Base-by-base conservation (phyloP, 805 yeast species). In the Blastobotrys chiropterorum region DNA sequence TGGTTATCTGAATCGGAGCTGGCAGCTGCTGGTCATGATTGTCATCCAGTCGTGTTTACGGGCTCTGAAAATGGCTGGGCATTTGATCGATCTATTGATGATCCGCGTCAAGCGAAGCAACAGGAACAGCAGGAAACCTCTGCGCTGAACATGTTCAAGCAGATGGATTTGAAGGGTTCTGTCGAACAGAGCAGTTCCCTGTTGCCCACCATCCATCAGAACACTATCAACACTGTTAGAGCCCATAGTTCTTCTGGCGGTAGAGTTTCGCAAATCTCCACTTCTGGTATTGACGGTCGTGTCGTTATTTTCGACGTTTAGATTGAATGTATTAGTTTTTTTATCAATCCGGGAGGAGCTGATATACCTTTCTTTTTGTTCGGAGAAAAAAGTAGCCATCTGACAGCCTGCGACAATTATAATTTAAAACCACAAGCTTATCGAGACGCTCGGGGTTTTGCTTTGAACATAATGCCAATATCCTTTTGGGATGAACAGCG, bases 91-190 rank as follows among this genome's bases (percentile, higher is more conserved):
- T 78, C 81, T 41, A 74, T 83, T 53, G 96, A 87, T 65, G 90
- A 81, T 59, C 80, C 72, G 13, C 57, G 58, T 22, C 56, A 62
- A 47, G 58, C 65, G 38, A 62, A 60, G 56, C 80, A 75, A 46
- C 47, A 38, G 17, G 87, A 80, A 51, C 79, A 76, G 52, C 77
- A 78, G 13, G 74, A 71, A 43, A 66, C 66, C 49, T 71, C 78
- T 13, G 73, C 79, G 3, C 79, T 94, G 68, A 86, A 86, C 72
- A 89, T 92, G 90, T 94, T 94, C 74, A 83, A 88, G 70, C 96
- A 92, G 69, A 74, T 94, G 78, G 99, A 94, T 71, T 78, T 92
- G 67, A 94, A 90, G 75, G 99, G 99, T 54, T 79, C 86, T 52
- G 72, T 72, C 50, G 74, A 69, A 51, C 67, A 67, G 30, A 66